phyloP scores from a whole-genome alignment of 495 filamentous ascomycete genomes.

The Aspergillus hancockii region DNA sequence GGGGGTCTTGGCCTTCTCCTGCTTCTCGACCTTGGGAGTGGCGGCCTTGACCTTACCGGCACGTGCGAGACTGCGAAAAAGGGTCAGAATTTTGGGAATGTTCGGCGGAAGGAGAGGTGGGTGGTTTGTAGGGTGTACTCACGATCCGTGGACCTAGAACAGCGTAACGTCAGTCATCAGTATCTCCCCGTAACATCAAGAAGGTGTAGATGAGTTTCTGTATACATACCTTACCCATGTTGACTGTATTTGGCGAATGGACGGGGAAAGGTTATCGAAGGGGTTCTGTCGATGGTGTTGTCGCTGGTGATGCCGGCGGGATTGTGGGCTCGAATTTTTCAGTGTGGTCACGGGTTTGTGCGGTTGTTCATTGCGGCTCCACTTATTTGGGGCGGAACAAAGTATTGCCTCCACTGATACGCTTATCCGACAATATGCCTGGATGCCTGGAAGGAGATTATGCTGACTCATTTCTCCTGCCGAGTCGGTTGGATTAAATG shows the following conservation, averaged over 20 bases:
- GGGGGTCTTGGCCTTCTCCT: slow-evolving; percentile 61
- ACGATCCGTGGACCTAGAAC: slow-evolving; percentile 12
- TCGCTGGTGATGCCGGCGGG: slow-evolving; percentile 4
- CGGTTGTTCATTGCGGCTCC: slow-evolving; percentile 1
- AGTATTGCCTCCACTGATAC: slow-evolving; percentile 2
- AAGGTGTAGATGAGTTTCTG: neutral
- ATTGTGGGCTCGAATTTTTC: slow-evolving; percentile 10
- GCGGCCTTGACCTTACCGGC: slow-evolving; percentile 95
- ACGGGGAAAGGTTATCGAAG: slow-evolving; percentile 3
- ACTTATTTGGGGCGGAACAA: slow-evolving; percentile 6
- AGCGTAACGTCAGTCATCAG: neutral
- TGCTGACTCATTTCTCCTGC: neutral
- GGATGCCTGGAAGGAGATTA: neutral
- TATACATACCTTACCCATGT: slow-evolving; percentile 11
- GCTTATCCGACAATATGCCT: neutral
- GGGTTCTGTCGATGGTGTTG: slow-evolving; percentile 8
- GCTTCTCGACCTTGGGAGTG: slow-evolving; percentile 70
- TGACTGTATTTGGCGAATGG: slow-evolving; percentile 4
- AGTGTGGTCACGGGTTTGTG: slow-evolving; percentile 12
- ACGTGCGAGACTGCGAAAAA: slow-evolving; percentile 68
- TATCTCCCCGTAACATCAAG: neutral
- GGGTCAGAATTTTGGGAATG: neutral
- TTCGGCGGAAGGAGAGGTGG: neutral
- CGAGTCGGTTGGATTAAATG: slow-evolving; percentile 4
- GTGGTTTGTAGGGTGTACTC: neutral